Percentiles rank a stretch among this genome's conserved stretches.
Conservation (phyloP, 2,329 filamentous ascomycete species). For the Sclerotinia spermophila region DNA sequence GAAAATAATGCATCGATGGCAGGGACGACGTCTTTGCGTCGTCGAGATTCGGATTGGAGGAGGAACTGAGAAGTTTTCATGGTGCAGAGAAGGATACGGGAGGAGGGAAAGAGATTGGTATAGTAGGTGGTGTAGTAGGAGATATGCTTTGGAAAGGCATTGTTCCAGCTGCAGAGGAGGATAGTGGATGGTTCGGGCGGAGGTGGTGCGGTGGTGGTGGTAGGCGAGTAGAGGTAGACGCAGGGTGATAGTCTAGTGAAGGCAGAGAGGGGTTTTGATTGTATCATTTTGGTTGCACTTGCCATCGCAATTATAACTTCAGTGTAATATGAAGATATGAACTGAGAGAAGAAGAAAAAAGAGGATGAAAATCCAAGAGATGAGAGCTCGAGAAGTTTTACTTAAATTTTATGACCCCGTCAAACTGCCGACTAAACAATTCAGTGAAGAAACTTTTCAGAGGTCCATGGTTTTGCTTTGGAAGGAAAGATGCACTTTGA, state of each 20-base stretch:
- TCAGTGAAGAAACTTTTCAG: background rate
- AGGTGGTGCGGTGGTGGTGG: constrained; percentile 2
- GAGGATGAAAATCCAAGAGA: background rate
- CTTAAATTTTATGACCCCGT: background rate
- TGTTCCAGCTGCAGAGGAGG: constrained; percentile 56
- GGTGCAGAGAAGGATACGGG: constrained; percentile 50
- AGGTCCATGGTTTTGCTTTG: background rate
- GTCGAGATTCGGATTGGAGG: constrained; percentile 35
- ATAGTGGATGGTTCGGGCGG: constrained; percentile 38
- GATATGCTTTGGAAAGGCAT: constrained; percentile 52
- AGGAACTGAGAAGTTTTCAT: constrained; percentile 46
- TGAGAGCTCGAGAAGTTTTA: background rate
- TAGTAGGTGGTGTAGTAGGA: constrained; percentile 54
- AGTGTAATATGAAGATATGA: background rate
- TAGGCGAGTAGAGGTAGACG: constrained; percentile 27
- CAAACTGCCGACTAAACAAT: background rate
- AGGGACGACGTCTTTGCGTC: constrained; percentile 36
- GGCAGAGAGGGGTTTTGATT: constrained; percentile 27
- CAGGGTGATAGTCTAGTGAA: constrained; percentile 29
- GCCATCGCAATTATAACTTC: background rate
- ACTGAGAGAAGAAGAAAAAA: background rate
- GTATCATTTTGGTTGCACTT: background rate
- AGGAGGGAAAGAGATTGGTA: constrained; percentile 47
- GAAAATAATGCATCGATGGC: constrained; percentile 27
- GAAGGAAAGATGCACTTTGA: background rate